Base-by-base conservation (phyloP, 352 stramenopile species). In the Phytopythium cucurbitacearum region DNA sequence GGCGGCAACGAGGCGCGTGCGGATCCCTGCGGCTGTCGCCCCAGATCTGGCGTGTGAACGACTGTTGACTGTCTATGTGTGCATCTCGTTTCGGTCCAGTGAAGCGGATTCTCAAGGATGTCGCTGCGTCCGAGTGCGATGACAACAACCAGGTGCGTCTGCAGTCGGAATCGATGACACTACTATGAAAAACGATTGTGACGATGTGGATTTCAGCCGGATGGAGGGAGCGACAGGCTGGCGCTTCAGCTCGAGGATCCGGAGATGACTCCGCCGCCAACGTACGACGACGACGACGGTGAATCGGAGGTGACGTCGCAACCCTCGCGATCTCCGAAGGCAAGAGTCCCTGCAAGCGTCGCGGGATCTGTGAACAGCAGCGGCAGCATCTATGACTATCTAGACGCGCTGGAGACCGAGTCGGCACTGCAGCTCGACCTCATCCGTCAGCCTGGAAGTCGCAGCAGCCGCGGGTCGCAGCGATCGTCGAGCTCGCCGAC, bases 321-420 rank as follows among this genome's bases (percentile, higher is more conserved):
- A 33, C 42, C 51, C 1, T 59, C 59, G 4, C 56, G 62, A n/a
- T 77, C 72, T 1, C 51, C 66, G 40, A 56, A 41, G 7, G 63
- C 54, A 33, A 59, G 2, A 44, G 13, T 54, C 42, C 21, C 21
- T 28, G 21, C 21, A 28, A 28, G 48, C 36, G 62, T 32, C 35
- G 59, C 12, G 49, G 62, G 40, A 12, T 57, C 55, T 5, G 15
- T 5, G 16, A 62, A 11, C n/a, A 47, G 59, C 41, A 67, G 32
- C 11, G 64, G 51, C 43, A 86, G 71, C 49, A 89, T 93, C 51
- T 93, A 93, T 51, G 82, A 89, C 54, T 93, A 89, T 59, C 54
- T 93, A 21, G 82, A 93, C 44, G 65, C 79, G 4, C 49, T 93
- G 33, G 82, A 93, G 58, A 85, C 70, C 12, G 68, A 89, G 53